A percentile compares a stretch with the other conserved stretches of the same genome.
Conservation (phyloP, 2,329 filamentous ascomycete species). For the Canariomyces notabilis region DNA sequence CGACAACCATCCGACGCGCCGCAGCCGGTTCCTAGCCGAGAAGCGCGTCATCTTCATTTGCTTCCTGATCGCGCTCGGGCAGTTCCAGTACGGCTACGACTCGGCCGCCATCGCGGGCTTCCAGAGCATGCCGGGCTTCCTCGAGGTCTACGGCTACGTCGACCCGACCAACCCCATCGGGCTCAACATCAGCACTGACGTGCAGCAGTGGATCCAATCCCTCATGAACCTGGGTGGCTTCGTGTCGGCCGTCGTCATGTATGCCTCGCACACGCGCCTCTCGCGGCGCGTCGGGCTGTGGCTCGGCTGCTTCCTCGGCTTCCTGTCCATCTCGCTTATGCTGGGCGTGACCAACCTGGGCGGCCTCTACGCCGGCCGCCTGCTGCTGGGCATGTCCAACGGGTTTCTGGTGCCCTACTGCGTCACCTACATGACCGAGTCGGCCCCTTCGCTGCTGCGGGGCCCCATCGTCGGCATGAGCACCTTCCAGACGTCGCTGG, state of each 20-base stretch:
- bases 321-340: slow-evolving; percentile 47
- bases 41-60: slow-evolving; percentile 33
- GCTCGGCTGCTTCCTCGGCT: slow-evolving; percentile 41
- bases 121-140: slow-evolving; percentile 36
- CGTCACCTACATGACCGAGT: slow-evolving; percentile 24
- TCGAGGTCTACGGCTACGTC: slow-evolving; percentile 25
- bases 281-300: slow-evolving; percentile 42
- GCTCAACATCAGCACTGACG: slow-evolving; percentile 26
- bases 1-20: neutral
- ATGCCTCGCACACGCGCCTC: slow-evolving; percentile 29
- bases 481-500: slow-evolving; percentile 22
- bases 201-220: slow-evolving; percentile 34
- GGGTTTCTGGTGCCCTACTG: slow-evolving; percentile 47
- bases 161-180: slow-evolving; percentile 28
- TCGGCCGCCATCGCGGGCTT: slow-evolving; percentile 37
- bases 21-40: slow-evolving; percentile 14
- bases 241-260: slow-evolving; percentile 30
- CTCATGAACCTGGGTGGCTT: slow-evolving; percentile 35
- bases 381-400: slow-evolving; percentile 49
- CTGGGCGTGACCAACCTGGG: slow-evolving; percentile 44
- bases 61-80: slow-evolving; percentile 35
- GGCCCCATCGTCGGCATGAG: slow-evolving; percentile 23
- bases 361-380: slow-evolving; percentile 45
- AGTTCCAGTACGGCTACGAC: slow-evolving; percentile 40
- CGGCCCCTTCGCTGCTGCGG: slow-evolving; percentile 19